Evolutionary conservation across 306 rosid species (phyloP).

Genomic region (Myrica gale): DNA sequence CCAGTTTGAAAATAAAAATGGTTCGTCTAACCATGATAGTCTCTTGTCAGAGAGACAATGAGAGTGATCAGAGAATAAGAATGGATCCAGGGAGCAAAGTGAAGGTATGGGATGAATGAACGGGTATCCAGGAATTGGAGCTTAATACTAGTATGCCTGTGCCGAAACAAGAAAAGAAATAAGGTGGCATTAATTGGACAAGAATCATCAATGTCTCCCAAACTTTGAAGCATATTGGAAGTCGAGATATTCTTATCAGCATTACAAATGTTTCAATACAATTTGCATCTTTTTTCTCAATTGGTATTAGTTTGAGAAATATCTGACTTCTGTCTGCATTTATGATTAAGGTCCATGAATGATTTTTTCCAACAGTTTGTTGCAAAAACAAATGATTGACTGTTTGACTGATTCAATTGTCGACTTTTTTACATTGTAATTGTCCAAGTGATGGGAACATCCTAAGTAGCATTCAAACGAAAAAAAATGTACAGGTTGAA

Average conservation of each 20-base stretch:
- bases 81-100: not conserved
- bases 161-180: not conserved
- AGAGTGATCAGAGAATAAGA: not conserved
- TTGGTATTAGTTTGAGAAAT: not conserved
- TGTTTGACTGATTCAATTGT: not conserved
- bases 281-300: not conserved
- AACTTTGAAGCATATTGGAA: not conserved
- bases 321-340: not conserved
- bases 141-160: not conserved
- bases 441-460: not conserved
- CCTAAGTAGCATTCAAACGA: slow-evolving; percentile 20
- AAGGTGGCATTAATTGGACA: not conserved
- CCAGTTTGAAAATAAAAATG: not conserved
- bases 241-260: not conserved
- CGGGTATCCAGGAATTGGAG: not conserved
- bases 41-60: not conserved
- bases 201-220: not conserved
- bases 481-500: slow-evolving; percentile 55
- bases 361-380: not conserved
- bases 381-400: not conserved
- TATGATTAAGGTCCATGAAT: not conserved
- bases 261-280: not conserved
- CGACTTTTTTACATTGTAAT: not conserved
- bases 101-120: too few species aligned
- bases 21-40: not conserved